A percentile compares a stretch with the other conserved stretches of the same genome.
Evolutionary conservation across 495 filamentous ascomycete genomes (phyloP).

Genomic region (Sphaerosporella brunnea): DNA sequence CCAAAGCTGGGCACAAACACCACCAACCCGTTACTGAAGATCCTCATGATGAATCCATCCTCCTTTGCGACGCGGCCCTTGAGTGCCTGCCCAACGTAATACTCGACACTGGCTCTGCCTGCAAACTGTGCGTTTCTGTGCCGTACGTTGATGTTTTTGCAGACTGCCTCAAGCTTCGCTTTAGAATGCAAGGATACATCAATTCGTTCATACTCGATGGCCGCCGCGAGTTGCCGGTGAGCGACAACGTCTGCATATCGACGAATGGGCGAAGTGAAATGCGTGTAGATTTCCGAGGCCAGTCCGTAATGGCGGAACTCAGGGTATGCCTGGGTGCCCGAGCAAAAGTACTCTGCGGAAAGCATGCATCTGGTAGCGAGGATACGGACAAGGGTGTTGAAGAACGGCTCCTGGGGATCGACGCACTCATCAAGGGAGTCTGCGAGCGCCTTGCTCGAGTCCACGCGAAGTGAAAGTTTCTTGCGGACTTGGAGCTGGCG

Average conservation of each 20-base stretch:
- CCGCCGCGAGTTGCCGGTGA: constrained; percentile 84
- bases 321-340: constrained; percentile 74
- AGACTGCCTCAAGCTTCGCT: constrained; percentile 72
- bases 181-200: constrained; percentile 59
- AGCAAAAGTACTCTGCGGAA: constrained; percentile 93
- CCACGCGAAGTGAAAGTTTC: constrained; percentile 55
- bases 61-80: constrained; percentile 63
- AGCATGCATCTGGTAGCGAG: constrained; percentile 98
- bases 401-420: constrained; percentile 76
- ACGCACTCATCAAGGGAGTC: constrained; percentile 74
- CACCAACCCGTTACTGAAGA: constrained; percentile 92
- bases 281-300: constrained; percentile 90
- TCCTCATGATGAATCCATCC: constrained; percentile 88
- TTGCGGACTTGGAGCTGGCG: constrained; percentile 76
- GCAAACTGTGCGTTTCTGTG: constrained; percentile 95
- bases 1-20: constrained; percentile 92
- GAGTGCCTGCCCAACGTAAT: constrained; percentile 90
- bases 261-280: constrained; percentile 93
- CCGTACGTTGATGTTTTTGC: constrained; percentile 93
- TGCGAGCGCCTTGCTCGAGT: constrained; percentile 76
- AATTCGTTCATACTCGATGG: constrained; percentile 76
- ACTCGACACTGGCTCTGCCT: constrained; percentile 79
- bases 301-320: constrained; percentile 96
- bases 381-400: constrained; percentile 94
- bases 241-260: constrained; percentile 90